A percentile compares a stretch with the other conserved stretches of the same genome.
Evolutionary conservation across 768 basidiomycete species (phyloP).

Genomic region (Tricholoma flavovirens): DNA sequence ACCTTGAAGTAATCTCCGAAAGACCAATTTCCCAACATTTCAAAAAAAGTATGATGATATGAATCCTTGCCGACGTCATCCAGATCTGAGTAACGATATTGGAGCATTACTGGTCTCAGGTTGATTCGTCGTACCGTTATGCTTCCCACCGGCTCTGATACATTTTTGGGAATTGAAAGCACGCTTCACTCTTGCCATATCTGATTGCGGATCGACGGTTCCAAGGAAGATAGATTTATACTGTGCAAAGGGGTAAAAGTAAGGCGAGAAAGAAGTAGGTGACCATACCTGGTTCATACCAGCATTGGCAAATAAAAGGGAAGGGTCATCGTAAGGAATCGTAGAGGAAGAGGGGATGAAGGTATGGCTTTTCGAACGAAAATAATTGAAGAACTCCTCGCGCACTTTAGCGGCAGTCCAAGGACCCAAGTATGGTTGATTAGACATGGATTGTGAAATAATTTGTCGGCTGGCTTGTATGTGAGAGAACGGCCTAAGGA

Average conservation of each 20-base stretch:
- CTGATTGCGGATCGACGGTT: slow-evolving; percentile 92
- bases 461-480: slow-evolving; percentile 5
- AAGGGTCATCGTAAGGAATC: slow-evolving; percentile 97
- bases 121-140: slow-evolving; percentile 62
- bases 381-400: slow-evolving; percentile 88
- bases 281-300: slow-evolving; percentile 85
- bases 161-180: slow-evolving; percentile 98
- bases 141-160: slow-evolving; percentile 97
- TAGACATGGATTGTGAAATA: slow-evolving; percentile 29
- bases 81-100: slow-evolving; percentile 53
- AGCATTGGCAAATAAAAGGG: slow-evolving; percentile 95
- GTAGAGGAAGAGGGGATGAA: slow-evolving; percentile 90
- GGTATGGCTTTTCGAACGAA: slow-evolving; percentile 71
- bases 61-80: slow-evolving; percentile 99
- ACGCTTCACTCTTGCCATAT: slow-evolving; percentile 83
- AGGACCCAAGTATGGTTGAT: slow-evolving; percentile 32
- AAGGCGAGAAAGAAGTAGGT: neutral
- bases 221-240: slow-evolving; percentile 98
- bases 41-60: slow-evolving; percentile 97
- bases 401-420: slow-evolving; percentile 86
- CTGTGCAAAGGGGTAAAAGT: slow-evolving; percentile 32
- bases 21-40: slow-evolving; percentile 99
- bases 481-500: slow-evolving; percentile 21
- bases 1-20: slow-evolving; percentile 99
- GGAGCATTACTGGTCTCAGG: neutral